These are phyloP conservation scores for Pseudomonodictys pantanalensis DNA, from an alignment of 495 filamentous ascomycete genomes.

Conservation along the genomic window DNA sequence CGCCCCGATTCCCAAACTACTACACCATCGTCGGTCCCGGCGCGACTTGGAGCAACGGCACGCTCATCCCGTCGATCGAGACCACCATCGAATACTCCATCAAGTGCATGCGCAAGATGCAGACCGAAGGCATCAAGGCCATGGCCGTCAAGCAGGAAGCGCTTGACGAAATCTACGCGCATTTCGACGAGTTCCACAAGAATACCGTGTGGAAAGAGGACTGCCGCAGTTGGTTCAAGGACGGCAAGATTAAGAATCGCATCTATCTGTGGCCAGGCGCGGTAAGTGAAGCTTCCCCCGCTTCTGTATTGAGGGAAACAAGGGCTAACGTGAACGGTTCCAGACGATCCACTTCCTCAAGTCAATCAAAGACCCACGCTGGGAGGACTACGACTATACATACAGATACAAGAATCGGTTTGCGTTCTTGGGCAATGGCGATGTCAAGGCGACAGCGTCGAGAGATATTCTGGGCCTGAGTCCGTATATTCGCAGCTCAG, in stretches of 20 bases:
- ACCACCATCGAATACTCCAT: constrained; percentile 37
- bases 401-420: constrained; percentile 44
- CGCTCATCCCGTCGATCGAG: constrained; percentile 39
- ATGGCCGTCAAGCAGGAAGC: constrained; percentile 42
- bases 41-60: constrained; percentile 38
- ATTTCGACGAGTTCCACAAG: constrained; percentile 40
- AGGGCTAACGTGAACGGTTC: constrained; percentile 14
- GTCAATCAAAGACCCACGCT: constrained; percentile 40
- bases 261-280: constrained; percentile 44
- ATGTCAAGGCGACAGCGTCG: constrained; percentile 40
- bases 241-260: constrained; percentile 44
- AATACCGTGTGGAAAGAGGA: constrained; percentile 39
- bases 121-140: constrained; percentile 38
- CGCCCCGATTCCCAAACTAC: constrained; percentile 37
- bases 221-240: constrained; percentile 44
- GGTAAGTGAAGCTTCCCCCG: constrained; percentile 29
- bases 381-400: constrained; percentile 42
- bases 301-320: constrained; percentile 4
- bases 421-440: constrained; percentile 44
- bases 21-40: constrained; percentile 38
- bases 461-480: constrained; percentile 41
- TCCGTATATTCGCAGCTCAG: constrained; percentile 42
- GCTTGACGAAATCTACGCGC: constrained; percentile 37
- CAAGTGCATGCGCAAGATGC: constrained; percentile 41
- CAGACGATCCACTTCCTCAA: constrained; percentile 44